Base-by-base conservation (phyloP, 768 basidiomycete genomes). In the Hypholoma sublateritium region DNA sequence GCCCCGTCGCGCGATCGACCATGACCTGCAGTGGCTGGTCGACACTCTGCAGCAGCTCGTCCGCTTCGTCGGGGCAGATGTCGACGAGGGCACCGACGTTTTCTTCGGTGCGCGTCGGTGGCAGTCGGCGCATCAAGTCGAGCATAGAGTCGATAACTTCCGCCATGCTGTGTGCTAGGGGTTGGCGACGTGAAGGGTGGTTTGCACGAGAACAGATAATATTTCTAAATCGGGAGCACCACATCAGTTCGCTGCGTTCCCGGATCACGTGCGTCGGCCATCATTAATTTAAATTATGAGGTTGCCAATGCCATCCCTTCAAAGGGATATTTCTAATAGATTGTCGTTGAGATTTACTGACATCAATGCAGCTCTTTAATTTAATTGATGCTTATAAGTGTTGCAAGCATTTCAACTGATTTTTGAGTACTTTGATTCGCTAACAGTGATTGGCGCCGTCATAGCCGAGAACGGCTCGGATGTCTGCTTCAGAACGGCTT, bases 61-160 rank as follows among this genome's bases (percentile, higher is more conserved):
- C 97, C 7, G 94, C 91, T 67, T 91, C 88, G 68, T 98, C 95
- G 28, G 96, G 96, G 58, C 87, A 89, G 68, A 98, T 87, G 46
- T 77, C 77, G 57, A 91, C 85, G 25, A 98, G 86, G 24, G 86
- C 80, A 46, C 84, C 77, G 61, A 98, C 86, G 73, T 96, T 98
- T 69, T 91, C 85, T 67, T 94, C 88, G 45, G 95, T 89, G 17
- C 86, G 77, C 7, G 87, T 91, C 3, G 97, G 96, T 7, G 97
- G 97, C n/a, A 98, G 82, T 14, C 97, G 89, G 53, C 97, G 85
- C 83, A 95, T 90, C 47, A 98, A 84, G 76, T 98, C 96, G 39
- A 98, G 87, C 87, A 96, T 94, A 54, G 92, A 89, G 67, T 95
- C 92, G 46, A 94, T 83, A 57, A 89, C 78, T 72, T 94, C 92